Evolutionary conservation across 1,139 yeast genomes (phyloP).

Genomic region (Hemisphaericaspora lyxosophila): DNA sequence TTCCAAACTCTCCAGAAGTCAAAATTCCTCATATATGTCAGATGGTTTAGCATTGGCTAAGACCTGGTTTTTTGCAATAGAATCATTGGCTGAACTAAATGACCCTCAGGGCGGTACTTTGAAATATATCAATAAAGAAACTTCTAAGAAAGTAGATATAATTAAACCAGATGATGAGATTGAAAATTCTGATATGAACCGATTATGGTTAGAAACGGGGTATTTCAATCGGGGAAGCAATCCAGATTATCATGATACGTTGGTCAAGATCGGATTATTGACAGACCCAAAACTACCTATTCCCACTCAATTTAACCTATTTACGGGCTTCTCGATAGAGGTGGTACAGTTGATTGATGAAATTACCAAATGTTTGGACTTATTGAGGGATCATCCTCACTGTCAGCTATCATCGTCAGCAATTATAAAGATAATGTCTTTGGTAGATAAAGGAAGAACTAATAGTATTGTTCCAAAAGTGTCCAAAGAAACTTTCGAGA

Average conservation of each 20-base stretch:
- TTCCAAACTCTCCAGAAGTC: conserved; percentile 21
- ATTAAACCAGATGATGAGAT: conserved; percentile 15
- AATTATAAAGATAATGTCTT: conserved; percentile 25
- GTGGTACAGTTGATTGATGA: conserved; percentile 31
- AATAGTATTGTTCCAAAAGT: conserved; percentile 25
- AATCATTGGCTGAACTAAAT: conserved; percentile 35
- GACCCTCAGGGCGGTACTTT: conserved; percentile 35
- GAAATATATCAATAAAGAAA: conserved; percentile 13
- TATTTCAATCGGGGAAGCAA: conserved; percentile 27
- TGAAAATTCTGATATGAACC: conserved; percentile 19
- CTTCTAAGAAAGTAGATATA: conserved; percentile 10
- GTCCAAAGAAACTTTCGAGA: conserved; percentile 16
- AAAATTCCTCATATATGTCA: conserved; percentile 18
- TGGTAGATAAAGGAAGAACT: conserved; percentile 23
- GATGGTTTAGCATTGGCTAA: conserved; percentile 46
- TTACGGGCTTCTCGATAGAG: conserved; percentile 33
- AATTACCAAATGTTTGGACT: conserved; percentile 26
- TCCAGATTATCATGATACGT: conserved; percentile 35
- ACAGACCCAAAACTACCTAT: conserved; percentile 16
- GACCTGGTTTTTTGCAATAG: conserved; percentile 48
- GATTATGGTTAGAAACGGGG: conserved; percentile 34
- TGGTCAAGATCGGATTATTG: conserved; percentile 30
- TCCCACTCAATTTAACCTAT: conserved; percentile 32
- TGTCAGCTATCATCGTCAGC: conserved; percentile 21
- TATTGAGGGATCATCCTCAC: conserved; percentile 18